Base-by-base conservation (phyloP, 441 rosid genomes). In the Adansonia rubrostipa region DNA sequence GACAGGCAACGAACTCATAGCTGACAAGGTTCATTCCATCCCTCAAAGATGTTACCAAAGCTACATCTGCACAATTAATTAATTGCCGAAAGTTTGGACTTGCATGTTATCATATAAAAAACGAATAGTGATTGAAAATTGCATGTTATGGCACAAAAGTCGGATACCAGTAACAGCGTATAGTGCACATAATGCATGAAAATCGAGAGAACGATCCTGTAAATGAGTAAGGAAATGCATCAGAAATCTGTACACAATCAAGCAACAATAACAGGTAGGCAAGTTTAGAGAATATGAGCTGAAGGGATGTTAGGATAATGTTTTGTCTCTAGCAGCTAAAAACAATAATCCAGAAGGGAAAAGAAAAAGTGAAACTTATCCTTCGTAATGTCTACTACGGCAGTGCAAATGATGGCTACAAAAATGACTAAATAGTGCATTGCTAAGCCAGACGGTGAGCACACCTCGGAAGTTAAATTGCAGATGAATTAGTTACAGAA, bases 1-100 rank as follows among this genome's bases (percentile, higher is more conserved):
- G 96, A 82, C 96, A 92, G 75, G 96, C 93, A 82, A 90, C 93
- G 79, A 88, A 92, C 84, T 92, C 93, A 60, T 92, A 92, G 76
- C 96, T 92, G 62, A 92, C 96, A 42, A 92, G 92, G 80, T 92
- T 92, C 96, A 92, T 90, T 71, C 96, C 96, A 80, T 92, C 96
- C 63, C 96, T 84, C 78, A 90, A 82, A 66, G 95, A 91, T 1
- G 95, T 91, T 47, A 91, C 93, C 79, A 91, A 91, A 22, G 93
- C 95, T 60, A 90, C 93, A 82, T 92, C 96, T 92, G 48, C 71
- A 78, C 78, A 67, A 51, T 14, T 45, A 17, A 11, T 48, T 69
- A 20, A 69, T 50, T 22, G 19, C 19, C 45, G 51, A 14, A 56
- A 42, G 6, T n/a, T 45, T 17, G 73, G 57, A 48, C 42, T 20